Conservation (phyloP, 371 early-diverging fungal genomes). For the Mucor racemosus region DNA sequence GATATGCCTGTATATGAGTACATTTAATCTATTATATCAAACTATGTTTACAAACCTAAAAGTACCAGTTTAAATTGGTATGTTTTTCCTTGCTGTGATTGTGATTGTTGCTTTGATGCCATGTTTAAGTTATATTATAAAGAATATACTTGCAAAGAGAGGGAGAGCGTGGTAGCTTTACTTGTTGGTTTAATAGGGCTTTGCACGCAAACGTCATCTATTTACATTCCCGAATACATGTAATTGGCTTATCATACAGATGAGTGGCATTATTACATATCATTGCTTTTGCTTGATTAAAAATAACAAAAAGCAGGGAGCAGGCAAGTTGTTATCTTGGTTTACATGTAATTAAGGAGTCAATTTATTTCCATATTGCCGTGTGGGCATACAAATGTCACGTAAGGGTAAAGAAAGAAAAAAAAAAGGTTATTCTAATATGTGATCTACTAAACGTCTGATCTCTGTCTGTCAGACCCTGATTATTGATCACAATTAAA, state of each 20-base stretch:
- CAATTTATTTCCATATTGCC: not conserved
- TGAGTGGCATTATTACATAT: not conserved
- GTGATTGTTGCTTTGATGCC: not conserved
- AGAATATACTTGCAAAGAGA: not conserved
- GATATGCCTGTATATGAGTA: not conserved
- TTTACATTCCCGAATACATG: conserved; percentile 6
- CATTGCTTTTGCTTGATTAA: not conserved
- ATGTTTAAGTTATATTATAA: not conserved
- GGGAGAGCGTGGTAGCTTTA: not conserved
- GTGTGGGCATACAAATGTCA: conserved; percentile 4
- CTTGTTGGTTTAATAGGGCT: not conserved
- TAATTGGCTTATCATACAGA: not conserved
- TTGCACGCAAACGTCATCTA: conserved; percentile 6
- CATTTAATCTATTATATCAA: not conserved
- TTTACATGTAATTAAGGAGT: not conserved
- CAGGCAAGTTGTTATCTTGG: not conserved
- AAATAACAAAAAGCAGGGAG: not conserved
- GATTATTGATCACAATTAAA: not conserved
- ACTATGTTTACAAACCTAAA: conserved; percentile 56
- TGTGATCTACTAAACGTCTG: not conserved
- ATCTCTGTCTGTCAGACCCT: not conserved
- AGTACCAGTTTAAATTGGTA: conserved; percentile 82
- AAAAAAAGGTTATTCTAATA: conserved; percentile 3
- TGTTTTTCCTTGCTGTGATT: conserved; percentile 54
- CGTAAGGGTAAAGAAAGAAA: not conserved